Base-by-base conservation (phyloP, 257 asterid species). In the Penstemon barbatus region DNA sequence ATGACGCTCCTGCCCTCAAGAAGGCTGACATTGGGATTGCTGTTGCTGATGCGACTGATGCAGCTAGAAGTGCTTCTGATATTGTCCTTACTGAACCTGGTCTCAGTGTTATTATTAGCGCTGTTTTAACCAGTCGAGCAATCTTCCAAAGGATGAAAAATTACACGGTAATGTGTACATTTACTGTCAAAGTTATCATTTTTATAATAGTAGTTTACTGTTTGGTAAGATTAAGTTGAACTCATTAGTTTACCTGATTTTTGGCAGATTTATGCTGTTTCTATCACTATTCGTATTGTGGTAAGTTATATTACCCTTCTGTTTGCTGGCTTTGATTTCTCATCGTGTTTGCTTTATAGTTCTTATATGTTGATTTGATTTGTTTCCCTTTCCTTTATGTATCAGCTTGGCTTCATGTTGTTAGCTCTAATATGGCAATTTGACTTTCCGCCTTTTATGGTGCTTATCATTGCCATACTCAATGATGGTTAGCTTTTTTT, bases 31-130 rank as follows among this genome's bases (percentile, higher is more conserved):
- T 93, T 42, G 99, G 99, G 19, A 93, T 93, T 68, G 99, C 99
- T 61, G 99, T 93, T 56, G 99, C 84, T 66, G 99, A 93, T 84
- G 99, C 99, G 0, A 93, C 99, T 70, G 99, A 93, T 80, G 99
- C 99, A n/a, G 99, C 99, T 76, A 94, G 99, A 55, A 84, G 96
- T 78, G 99, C 99, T 84, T 93, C 99, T 12, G 99, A 93, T 63
- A 93, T 93, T 70, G 99, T 93, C 37, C 97, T 93, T 66, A 93
- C 99, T 0, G 99, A 93, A 73, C 97, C 99, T 59, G 99, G 99
- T 56, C 95, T 93, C 37, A 93, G 99, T 55, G 99, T 93, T 66
- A 93, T 93, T 46, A 93, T 93, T n/a, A 93, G 99, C 54, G 99
- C 99, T 73, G 99, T 93, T 56, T 79, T 93, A 75, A 93, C 99